phyloP scores from a whole-genome alignment of 306 rosid genomes.

The Vigna mungo region DNA sequence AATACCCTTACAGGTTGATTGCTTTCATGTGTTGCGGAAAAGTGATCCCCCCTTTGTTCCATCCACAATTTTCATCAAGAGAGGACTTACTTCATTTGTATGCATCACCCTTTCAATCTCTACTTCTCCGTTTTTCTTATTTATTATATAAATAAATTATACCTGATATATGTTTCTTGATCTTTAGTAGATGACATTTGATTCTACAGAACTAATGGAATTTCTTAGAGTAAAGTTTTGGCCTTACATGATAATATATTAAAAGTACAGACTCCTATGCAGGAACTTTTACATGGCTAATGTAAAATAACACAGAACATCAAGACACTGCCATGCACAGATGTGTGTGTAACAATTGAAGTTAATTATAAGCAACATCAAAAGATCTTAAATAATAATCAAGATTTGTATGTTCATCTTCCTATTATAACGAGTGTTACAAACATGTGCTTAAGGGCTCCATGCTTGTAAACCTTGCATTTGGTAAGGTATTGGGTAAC shows the following conservation, averaged over 20 bases:
- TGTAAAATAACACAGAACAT: background rate
- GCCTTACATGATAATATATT: background rate
- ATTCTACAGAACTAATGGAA: background rate
- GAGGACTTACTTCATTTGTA: constrained; percentile 93
- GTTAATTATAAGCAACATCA: background rate
- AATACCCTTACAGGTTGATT: constrained; percentile 77
- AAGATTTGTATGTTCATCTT: background rate
- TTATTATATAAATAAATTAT: background rate
- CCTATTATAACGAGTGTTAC: background rate
- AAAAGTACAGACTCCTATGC: background rate
- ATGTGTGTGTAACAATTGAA: background rate
- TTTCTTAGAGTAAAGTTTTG: background rate
- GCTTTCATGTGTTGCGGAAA: constrained; percentile 96
- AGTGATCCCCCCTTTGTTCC: constrained; percentile 97
- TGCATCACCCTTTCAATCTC: constrained; percentile 48
- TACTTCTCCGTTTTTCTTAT: constrained; percentile 27
- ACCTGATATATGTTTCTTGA: constrained; percentile 30
- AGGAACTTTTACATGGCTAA: background rate
- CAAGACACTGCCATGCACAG: background rate
- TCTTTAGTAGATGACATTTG: constrained; percentile 14
- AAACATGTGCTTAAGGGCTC: background rate
- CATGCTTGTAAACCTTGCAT: constrained; percentile 28
- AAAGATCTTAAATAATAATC: background rate
- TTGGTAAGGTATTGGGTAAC: constrained; percentile 28
- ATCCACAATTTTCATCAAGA: constrained; percentile 82